phyloP scores from a whole-genome alignment of 257 asterid species.

The Fraxinus quadrangulata region DNA sequence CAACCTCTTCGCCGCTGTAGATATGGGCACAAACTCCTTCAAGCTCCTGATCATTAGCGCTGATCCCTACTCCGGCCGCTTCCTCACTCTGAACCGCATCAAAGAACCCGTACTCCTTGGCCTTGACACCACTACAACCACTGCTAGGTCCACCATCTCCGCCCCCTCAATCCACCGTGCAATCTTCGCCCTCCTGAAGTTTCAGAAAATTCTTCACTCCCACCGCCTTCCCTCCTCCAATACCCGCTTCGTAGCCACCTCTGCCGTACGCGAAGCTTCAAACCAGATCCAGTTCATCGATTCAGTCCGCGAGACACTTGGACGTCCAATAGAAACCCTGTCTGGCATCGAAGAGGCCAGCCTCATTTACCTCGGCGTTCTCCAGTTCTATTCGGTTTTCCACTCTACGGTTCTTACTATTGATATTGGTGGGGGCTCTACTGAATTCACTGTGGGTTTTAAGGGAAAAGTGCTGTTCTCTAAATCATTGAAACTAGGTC shows the following conservation, averaged over 20 bases:
- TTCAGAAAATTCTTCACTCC: conserved; percentile 40
- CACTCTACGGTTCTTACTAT: conserved; percentile 52
- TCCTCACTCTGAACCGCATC: conserved; percentile 59
- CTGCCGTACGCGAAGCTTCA: conserved; percentile 87
- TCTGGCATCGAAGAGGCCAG: conserved; percentile 86
- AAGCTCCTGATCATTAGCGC: conserved; percentile 56
- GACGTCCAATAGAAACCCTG: conserved; percentile 49
- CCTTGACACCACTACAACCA: conserved; percentile 49
- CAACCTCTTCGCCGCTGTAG: conserved; percentile 67
- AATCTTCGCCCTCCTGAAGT: conserved; percentile 47
- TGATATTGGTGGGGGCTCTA: conserved; percentile 89
- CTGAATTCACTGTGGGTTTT: conserved; percentile 65
- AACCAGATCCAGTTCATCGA: conserved; percentile 52
- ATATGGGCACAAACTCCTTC: conserved; percentile 82
- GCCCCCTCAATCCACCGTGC: conserved; percentile 50
- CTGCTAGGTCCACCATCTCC: conserved; percentile 50
- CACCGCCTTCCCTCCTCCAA: conserved; percentile 47
- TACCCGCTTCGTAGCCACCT: conserved; percentile 78
- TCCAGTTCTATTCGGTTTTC: conserved; percentile 61
- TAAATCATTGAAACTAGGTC: conserved; percentile 66
- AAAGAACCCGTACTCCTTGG: conserved; percentile 74
- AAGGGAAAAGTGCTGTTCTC: conserved; percentile 54
- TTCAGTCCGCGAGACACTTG: conserved; percentile 38
- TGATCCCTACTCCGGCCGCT: conserved; percentile 58
- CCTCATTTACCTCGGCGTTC: conserved; percentile 66